Conservation (phyloP, 1,139 yeast species). For the Debaryomyces sp. region DNA sequence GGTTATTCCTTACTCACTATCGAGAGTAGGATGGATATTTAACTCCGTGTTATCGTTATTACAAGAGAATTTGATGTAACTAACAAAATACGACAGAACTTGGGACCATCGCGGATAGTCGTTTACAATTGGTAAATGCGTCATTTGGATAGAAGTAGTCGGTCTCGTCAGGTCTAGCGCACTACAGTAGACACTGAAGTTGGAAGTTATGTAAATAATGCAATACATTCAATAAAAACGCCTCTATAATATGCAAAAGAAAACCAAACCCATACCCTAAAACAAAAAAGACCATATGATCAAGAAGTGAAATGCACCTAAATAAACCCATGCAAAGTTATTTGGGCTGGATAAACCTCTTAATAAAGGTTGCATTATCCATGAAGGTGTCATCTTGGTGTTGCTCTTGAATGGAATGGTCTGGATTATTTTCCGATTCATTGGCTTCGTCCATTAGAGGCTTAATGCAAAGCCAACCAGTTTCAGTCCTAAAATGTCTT, state of each 20-base stretch:
- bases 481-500: slow-evolving; percentile 60
- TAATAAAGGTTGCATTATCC: slow-evolving; percentile 23
- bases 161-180: neutral
- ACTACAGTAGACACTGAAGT: neutral
- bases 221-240: neutral
- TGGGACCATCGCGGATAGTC: too few species aligned
- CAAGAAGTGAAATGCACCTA: neutral
- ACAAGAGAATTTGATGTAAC: too few species aligned
- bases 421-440: slow-evolving; percentile 19
- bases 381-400: slow-evolving; percentile 8
- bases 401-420: slow-evolving; percentile 1
- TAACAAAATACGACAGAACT: too few species aligned
- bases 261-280: neutral
- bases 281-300: neutral
- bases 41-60: too few species aligned
- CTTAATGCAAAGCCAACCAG: slow-evolving; percentile 59
- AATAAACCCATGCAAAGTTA: slow-evolving; percentile 5
- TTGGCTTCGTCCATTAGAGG: slow-evolving; percentile 57
- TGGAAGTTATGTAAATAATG: neutral
- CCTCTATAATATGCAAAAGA: neutral
- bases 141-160: neutral
- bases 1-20: too few species aligned
- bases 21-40: too few species aligned
- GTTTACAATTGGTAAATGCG: too few species aligned
- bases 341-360: slow-evolving; percentile 20